These are phyloP conservation scores for Pseudocercospora fijiensis DNA, from an alignment of 2,329 filamentous ascomycete species.

Conservation along the genomic window DNA sequence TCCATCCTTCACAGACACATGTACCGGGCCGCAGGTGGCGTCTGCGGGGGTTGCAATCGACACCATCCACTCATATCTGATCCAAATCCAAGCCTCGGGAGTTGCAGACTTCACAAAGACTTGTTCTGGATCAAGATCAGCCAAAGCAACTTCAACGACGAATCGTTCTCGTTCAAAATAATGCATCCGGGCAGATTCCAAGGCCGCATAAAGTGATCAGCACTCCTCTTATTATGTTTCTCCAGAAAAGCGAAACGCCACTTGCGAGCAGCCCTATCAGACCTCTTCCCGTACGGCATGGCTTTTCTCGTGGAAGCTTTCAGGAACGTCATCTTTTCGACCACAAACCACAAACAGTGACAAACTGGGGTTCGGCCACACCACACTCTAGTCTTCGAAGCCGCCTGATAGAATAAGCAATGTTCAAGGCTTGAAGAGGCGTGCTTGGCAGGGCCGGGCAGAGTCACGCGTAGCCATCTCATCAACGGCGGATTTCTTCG, in stretches of 20 bases:
- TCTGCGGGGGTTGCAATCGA: neutral
- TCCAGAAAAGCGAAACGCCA: neutral
- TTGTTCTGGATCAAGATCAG: neutral
- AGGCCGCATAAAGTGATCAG: neutral
- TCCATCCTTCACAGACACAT: neutral
- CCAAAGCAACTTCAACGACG: neutral
- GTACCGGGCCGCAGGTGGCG: neutral
- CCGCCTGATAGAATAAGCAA: neutral
- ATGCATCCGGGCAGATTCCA: neutral
- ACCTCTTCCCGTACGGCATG: neutral
- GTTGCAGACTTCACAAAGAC: constrained; percentile 1
- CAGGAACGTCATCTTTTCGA: neutral
- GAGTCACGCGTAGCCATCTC: neutral
- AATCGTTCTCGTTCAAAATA: neutral
- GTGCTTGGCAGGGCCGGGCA: neutral
- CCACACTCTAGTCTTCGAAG: neutral
- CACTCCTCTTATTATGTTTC: neutral
- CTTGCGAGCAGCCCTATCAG: constrained; percentile 1
- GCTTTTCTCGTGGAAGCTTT: neutral
- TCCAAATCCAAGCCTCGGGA: neutral
- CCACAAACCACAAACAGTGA: neutral
- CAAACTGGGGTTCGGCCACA: neutral
- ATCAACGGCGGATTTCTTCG: neutral
- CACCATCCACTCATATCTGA: neutral
- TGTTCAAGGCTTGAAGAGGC: neutral